These are phyloP conservation scores for Tetragonia tetragonoides DNA, from an alignment of 148 eudicot species.

Conservation along the genomic window DNA sequence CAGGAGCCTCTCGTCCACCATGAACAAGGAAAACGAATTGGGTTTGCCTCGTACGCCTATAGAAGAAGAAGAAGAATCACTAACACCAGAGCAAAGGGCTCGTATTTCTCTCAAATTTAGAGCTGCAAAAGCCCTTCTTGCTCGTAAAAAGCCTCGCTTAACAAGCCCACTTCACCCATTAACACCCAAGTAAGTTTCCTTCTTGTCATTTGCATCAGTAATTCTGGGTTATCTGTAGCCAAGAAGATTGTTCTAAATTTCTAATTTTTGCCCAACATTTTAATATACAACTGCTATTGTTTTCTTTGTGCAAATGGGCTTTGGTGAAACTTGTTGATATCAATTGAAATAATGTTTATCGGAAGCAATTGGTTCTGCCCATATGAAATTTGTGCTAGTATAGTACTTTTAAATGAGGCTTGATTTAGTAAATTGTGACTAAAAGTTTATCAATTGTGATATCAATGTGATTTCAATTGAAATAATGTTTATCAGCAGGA, in stretches of 20 bases:
- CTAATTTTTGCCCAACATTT: background rate
- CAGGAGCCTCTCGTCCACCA: background rate
- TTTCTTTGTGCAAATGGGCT: background rate
- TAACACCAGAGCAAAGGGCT: constrained; percentile 69
- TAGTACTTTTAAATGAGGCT: too few species aligned
- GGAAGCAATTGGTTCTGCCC: background rate
- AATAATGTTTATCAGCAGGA: background rate
- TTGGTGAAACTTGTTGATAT: background rate
- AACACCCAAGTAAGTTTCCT: constrained; percentile 11
- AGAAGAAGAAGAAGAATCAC: constrained; percentile 24
- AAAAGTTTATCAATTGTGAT: too few species aligned
- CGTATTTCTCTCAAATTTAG: constrained; percentile 67
- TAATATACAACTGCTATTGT: too few species aligned
- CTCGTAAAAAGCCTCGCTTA: constrained; percentile 58
- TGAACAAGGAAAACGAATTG: constrained; percentile 34
- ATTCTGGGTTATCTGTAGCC: background rate
- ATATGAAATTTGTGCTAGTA: too few species aligned
- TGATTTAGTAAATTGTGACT: too few species aligned
- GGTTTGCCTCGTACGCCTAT: background rate
- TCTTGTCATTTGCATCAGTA: background rate
- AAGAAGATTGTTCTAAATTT: background rate
- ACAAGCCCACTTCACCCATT: constrained; percentile 25
- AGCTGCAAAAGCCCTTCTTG: constrained; percentile 82
- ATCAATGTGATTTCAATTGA: background rate
- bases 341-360: background rate